Conservation (phyloP, 2,329 filamentous ascomycete genomes). For the Purpureocillium takamizusanense region DNA sequence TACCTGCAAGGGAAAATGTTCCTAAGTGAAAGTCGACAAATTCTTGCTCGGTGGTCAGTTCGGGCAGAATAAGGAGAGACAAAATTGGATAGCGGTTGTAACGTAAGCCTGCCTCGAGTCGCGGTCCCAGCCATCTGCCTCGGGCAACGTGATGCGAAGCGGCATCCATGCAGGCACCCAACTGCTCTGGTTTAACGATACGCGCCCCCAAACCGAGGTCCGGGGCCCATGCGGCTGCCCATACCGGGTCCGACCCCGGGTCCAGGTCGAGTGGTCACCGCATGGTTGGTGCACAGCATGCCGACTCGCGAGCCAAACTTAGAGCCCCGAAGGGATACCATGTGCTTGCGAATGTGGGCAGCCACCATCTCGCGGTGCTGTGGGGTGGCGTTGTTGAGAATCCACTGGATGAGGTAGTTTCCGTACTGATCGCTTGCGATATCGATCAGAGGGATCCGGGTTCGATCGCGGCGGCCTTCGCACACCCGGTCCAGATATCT, state of each 20-base stretch:
- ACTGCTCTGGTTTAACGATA: constrained; percentile 39
- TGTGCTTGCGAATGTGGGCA: constrained; percentile 93
- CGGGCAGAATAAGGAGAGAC: constrained; percentile 21
- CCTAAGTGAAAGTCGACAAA: constrained; percentile 36
- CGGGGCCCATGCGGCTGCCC: constrained; percentile 46
- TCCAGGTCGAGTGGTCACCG: constrained; percentile 78
- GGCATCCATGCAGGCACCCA: constrained; percentile 1
- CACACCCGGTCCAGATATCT: constrained; percentile 92
- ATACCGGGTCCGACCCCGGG: constrained; percentile 66
- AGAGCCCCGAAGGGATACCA: constrained; percentile 96
- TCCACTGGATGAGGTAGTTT: constrained; percentile 97
- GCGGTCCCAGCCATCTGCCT: too few species aligned
- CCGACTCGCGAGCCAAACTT: constrained; percentile 98
- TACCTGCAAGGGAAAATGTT: constrained; percentile 42
- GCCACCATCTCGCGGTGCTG: constrained; percentile 92
- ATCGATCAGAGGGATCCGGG: constrained; percentile 93
- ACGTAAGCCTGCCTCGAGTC: constrained; percentile 8
- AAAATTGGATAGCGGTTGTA: constrained; percentile 17
- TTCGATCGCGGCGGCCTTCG: constrained; percentile 80
- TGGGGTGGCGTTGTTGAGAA: constrained; percentile 76
- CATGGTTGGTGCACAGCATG: constrained; percentile 97
- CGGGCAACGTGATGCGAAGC: background rate
- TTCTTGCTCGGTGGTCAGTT: constrained; percentile 29
- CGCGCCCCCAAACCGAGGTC: constrained; percentile 46
- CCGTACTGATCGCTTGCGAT: constrained; percentile 98